Conservation (phyloP, 1,139 yeast genomes). For the Suhomyces bribrorum region DNA sequence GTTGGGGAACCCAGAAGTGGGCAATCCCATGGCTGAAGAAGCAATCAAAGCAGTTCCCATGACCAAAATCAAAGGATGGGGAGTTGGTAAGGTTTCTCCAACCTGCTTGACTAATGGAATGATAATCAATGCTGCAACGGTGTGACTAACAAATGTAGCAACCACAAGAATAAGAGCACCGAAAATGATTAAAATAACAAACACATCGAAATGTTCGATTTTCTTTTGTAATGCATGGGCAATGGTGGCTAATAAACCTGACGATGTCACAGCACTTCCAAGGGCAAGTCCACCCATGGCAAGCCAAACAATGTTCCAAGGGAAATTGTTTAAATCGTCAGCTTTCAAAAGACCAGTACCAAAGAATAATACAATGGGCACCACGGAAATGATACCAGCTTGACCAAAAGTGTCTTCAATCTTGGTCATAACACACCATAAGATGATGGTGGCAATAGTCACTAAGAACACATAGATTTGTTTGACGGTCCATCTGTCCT, state of each 20-base stretch:
- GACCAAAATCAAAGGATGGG: conserved; percentile 72
- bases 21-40: conserved; percentile 93
- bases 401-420: conserved; percentile 76
- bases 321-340: conserved; percentile 87
- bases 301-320: conserved; percentile 89
- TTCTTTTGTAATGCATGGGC: conserved; percentile 66
- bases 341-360: conserved; percentile 83
- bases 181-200: conserved; percentile 69
- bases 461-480: conserved; percentile 72
- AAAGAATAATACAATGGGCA: conserved; percentile 81
- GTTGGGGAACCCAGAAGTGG: conserved; percentile 96
- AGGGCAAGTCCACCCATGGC: conserved; percentile 97
- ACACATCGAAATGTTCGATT: conserved; percentile 63
- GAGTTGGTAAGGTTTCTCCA: conserved; percentile 70
- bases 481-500: conserved; percentile 68
- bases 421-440: conserved; percentile 81
- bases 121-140: conserved; percentile 91
- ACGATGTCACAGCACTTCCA: conserved; percentile 87
- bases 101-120: conserved; percentile 87
- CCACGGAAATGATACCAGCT: conserved; percentile 83
- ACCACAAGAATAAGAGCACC: conserved; percentile 76
- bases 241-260: conserved; percentile 78
- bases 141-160: conserved; percentile 94
- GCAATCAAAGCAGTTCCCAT: conserved; percentile 85
- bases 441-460: conserved; percentile 66